Base-by-base conservation (phyloP, 768 basidiomycete genomes). In the Amanita rubescens region DNA sequence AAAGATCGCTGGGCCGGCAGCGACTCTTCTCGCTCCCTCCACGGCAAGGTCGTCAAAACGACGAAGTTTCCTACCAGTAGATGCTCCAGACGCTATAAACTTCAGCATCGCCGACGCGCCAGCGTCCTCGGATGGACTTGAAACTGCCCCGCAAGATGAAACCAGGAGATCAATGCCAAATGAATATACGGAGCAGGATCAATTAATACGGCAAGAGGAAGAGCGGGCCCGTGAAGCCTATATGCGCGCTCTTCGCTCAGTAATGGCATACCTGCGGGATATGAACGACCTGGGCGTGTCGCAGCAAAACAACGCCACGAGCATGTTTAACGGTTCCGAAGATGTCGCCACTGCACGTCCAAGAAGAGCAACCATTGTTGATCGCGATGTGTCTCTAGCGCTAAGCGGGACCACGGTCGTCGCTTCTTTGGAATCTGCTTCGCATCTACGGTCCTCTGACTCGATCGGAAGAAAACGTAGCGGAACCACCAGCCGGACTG, bases 241-340 rank as follows among this genome's bases (percentile, higher is more conserved):
- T 64, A 83, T 81, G 61, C 78, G 88, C 41, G 93, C 91, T 30
- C 75, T 99, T 49, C 81, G 90, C 52, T 88, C 90, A 9, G 82
- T 99, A 15, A 94, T 98, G 87, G 91, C 93, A 6, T 99, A 98
- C 68, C 78, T 99, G 17, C 84, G 84, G 61, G 96, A 99, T 62
- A 87, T 99, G 82, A 87, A 94, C 63, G 96, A 99, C 63, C 75
- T 99, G 27, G 85, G 84, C 15, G 67, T 83, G 59, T 79, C 83
- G 17, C 86, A 85, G 62, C 85, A 85, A 62, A 63, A 71, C 14
- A 74, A 76, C 54, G 67, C 76, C 10, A 56, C 81, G 60, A 82
- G 81, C 53, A 71, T 84, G 67, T 85, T 87, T 63, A 80, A 81
- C 12, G 63, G 72, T 19, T 62, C 73, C 9, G 80, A 81, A 22